phyloP scores from a whole-genome alignment of 768 basidiomycete species.

The Leccinum obscurum region DNA sequence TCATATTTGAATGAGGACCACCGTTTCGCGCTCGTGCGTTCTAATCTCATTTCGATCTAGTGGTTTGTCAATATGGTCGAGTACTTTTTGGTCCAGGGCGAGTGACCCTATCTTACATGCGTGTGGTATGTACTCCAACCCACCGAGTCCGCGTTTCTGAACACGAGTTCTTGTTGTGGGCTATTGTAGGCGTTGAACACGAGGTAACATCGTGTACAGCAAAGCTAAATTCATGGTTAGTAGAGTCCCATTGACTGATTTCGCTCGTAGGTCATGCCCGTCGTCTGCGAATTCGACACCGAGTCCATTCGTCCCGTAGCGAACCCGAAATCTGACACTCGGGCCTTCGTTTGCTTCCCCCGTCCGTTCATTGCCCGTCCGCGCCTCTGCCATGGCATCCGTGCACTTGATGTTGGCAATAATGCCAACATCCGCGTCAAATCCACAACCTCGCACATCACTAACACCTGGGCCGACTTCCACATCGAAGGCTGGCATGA shows the following conservation, averaged over 20 bases:
- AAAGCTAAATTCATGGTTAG: no score
- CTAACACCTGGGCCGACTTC: slow-evolving; percentile 4
- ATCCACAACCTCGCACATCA: slow-evolving; percentile 9
- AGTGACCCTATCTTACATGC: no score
- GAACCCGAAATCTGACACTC: slow-evolving; percentile 10
- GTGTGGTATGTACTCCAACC: no score
- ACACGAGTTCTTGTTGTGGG: no score
- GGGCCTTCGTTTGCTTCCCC: slow-evolving; percentile 11
- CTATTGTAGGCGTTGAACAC: no score
- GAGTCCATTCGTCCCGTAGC: not conserved
- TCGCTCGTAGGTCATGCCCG: slow-evolving; percentile 9
- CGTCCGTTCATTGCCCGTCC: slow-evolving; percentile 16
- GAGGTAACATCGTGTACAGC: no score
- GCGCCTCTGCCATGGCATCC: slow-evolving; percentile 19
- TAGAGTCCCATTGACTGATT: no score
- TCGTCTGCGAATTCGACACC: slow-evolving; percentile 18
- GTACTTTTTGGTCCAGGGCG: not conserved
- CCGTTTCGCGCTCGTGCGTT: not conserved
- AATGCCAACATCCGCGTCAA: slow-evolving; percentile 13
- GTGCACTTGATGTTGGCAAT: slow-evolving; percentile 5
- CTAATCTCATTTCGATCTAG: not conserved
- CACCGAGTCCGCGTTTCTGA: no score
- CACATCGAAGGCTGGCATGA: slow-evolving; percentile 7
- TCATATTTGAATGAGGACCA: not conserved
- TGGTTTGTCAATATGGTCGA: not conserved